Evolutionary conservation across 129 eudicot species (phyloP), one percentile per base, ranked within the genome.

Genomic region (Deinandra increscens): DNA sequence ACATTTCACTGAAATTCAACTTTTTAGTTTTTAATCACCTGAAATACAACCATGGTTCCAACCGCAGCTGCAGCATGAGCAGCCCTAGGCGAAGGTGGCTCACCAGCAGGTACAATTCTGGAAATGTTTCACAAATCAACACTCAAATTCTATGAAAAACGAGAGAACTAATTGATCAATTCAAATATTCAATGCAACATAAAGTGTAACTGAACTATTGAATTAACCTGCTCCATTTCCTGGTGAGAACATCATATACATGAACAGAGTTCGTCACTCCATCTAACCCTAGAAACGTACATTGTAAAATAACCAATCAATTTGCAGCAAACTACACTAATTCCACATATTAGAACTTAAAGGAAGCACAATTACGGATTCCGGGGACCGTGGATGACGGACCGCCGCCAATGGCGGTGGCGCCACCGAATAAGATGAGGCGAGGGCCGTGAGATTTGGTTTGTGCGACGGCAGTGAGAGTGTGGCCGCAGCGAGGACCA

Each of bases 61-160:
- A 93, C 98, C 7, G 95, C 98, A 18, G 95, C 97, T 6, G 98
- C 98, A 0, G 92, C 88, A 61, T 93, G 98, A 3, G 98, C 96
- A 51, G 97, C 98, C 81, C 98, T 85, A 0, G 98, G 97, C n/a
- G 98, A 93, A 46, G 96, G 95, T 4, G 98, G 92, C 54, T 93
- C 98, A 11, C 98, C 98, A 3, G 95, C 90, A 0, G 98, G 98
- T 48, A 72, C 68, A 61, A 89, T 74, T 76, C 97, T 89, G 62
- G 10, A n/a, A 41, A 65, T 36, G 70, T 74, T 53, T 4, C 70
- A 81, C 55, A 51, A 23, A 68, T 76, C 7, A 42, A 67, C 70
- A 73, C 14, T 19, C 39, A 36, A 69, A 70, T 12, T 64, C 69
- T 4, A 34, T 43, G 0, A n/a, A 3, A 66, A 26, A 26, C 31